phyloP scores from a whole-genome alignment of 441 rosid species.

The Jatropha podagrica region DNA sequence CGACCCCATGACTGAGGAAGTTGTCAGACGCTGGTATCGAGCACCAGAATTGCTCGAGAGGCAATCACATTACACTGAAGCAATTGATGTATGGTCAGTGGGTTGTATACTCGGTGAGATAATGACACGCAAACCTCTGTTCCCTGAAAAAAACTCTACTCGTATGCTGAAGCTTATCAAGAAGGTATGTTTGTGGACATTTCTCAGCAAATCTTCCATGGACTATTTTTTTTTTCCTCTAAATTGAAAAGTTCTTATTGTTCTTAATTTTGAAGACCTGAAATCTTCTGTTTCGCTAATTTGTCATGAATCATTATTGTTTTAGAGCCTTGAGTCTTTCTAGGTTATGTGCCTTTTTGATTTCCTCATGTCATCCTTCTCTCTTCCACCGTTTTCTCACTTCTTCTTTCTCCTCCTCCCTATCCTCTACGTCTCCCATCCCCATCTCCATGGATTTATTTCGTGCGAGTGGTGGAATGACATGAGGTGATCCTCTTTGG shows the following conservation, averaged over 20 bases:
- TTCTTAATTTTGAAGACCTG: not conserved
- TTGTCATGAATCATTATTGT: not conserved
- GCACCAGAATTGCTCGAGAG: not conserved
- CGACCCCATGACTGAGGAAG: slow-evolving; percentile 96
- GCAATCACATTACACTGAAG: not conserved
- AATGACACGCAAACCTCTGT: not conserved
- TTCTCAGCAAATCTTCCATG: not conserved
- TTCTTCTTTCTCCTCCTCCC: not conserved
- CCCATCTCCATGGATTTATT: not conserved
- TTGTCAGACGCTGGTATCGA: slow-evolving; percentile 64
- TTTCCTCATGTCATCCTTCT: not conserved
- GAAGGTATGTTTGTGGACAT: slow-evolving; percentile 54
- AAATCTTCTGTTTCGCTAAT: not conserved
- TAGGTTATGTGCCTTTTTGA: not conserved
- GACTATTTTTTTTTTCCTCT: not conserved
- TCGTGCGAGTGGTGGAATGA: not conserved
- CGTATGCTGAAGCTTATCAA: slow-evolving; percentile 88
- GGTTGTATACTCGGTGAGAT: not conserved
- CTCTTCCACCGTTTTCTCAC: too few species aligned
- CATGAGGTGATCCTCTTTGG: not conserved
- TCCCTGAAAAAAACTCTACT: slow-evolving; percentile 68
- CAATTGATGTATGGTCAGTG: not conserved
- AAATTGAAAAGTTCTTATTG: not conserved
- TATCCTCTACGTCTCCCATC: not conserved
- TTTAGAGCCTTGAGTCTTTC: not conserved